Evolutionary conservation across 208 protist species (phyloP), one percentile per base, ranked within the genome.

Genomic region (Trypanosoma theileri): DNA sequence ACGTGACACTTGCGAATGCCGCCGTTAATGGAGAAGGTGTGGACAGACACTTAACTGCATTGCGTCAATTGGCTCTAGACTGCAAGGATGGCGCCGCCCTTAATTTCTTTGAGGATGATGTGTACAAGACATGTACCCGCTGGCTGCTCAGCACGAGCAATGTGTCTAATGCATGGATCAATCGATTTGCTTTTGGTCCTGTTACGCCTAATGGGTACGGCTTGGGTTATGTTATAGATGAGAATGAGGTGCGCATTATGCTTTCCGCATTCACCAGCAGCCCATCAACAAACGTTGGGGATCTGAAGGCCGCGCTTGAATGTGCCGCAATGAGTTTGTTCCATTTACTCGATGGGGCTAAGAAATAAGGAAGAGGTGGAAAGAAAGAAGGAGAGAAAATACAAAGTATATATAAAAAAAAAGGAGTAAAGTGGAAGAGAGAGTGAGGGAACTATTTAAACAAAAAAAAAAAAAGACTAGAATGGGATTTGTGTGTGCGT

Each of bases 191-290:
- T 1, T 93, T 97, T 67, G 96, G 95, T 14, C 96, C 96, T 17
- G 81, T 88, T 24, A 72, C 72, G 19, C 68, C 69, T 53, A 87
- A 95, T 74, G 93, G 95, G 53, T 98, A 96, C 69, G 95, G 95
- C 14, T 62, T 98, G 4, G 91, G 88, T n/a, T 98, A 98, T 80
- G 86, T 89, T 19, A 69, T 98, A 17, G 82, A 92, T 57, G 85
- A 81, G n/a, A 58, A 96, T 11, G 69, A 85, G 50, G 76, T 96
- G 51, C 92, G 84, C n/a, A 79, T 97, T 46, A 90, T 89, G 35
- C 64, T 98, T 10, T 93, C 92, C 0, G 87, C 85, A 17, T 92
- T 93, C 58, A 89, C 75, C 40, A 90, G 86, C 62, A 92, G 85
- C 51, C 82, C 90, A 17, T 77, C 84, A 19, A 88, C 89, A 40